Base-by-base conservation (phyloP, 2,329 filamentous ascomycete genomes). In the Aspergillus jensenii region DNA sequence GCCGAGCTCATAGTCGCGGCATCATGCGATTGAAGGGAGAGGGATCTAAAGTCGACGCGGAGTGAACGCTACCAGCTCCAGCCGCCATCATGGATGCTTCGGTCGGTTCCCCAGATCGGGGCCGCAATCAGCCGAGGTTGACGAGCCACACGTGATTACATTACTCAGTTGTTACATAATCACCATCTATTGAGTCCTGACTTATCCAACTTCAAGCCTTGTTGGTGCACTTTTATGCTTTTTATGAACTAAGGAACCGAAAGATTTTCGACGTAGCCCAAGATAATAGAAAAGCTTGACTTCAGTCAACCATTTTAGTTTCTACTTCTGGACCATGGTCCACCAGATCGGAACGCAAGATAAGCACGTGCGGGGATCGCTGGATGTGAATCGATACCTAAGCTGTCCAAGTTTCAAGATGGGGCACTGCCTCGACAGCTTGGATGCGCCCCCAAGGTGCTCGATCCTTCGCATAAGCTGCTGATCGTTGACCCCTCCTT, bases 1-100 rank as follows among this genome's bases (percentile, higher is more conserved):
- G 83, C 79, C 55, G 82, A 80, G 64, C 79, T 82, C 82, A 84
- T 84, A 64, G 68, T 73, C 63, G 60, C 48, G 71, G 67, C 75
- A 76, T 77, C 52, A 60, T 71, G 67, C 49, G 62, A 41, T 53
- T 49, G 54, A 40, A 23, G 50, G 19, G 39, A 49, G 41, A 43
- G 39, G 23, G 19, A 17, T n/a, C 46, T 17, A 40, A 19, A 48
- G 48, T 37, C 33, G 14, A 45, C 27, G 48, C 51, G 56, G 52
- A n/a, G 14, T 6, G 14, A n/a, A 37, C 6, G 14, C 35, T 5
- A 37, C 15, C 35, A 37, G 14, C 27, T 31, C 27, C 27, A 31
- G 47, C 43, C 41, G 54, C 37, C 25, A 51, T 25, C 46, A 44
- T 50, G 27, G 17, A 53, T 57, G 43, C 52, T 37, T 61, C 59